phyloP scores from a whole-genome alignment of 305 asterid species.

The Fraxinus nigra region DNA sequence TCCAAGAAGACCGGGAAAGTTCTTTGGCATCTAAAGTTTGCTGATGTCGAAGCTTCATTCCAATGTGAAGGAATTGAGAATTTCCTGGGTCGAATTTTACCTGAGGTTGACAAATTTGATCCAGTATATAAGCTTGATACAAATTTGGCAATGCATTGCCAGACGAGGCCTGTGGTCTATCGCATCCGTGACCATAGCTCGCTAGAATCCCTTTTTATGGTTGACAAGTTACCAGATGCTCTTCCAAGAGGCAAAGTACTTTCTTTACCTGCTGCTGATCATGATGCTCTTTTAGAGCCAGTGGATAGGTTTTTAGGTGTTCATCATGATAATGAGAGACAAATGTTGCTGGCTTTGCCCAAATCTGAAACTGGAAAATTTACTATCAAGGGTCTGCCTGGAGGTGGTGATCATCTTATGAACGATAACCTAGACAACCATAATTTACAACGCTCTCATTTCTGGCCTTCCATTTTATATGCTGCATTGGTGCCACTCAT shows the following conservation, averaged over 20 bases:
- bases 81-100: conserved; percentile 37
- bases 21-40: conserved; percentile 75
- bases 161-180: conserved; percentile 54
- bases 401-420: conserved; percentile 30
- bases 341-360: conserved; percentile 44
- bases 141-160: conserved; percentile 43
- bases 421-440: conserved; percentile 26
- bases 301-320: conserved; percentile 28
- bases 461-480: conserved; percentile 40
- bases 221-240: conserved; percentile 37
- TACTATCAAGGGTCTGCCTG: conserved; percentile 36
- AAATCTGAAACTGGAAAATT: conserved; percentile 27
- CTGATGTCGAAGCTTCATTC: conserved; percentile 77
- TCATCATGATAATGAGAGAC: conserved; percentile 30
- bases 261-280: conserved; percentile 49
- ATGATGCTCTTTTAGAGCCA: conserved; percentile 21
- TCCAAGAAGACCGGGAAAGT: conserved; percentile 66
- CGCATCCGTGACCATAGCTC: conserved; percentile 60
- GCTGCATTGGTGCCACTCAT: conserved; percentile 34
- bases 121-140: conserved; percentile 25
- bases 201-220: conserved; percentile 45
- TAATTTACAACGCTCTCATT: conserved; percentile 24
- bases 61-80: conserved; percentile 54
- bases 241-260: conserved; percentile 45
- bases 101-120: conserved; percentile 25